Conservation (phyloP, 2,329 filamentous ascomycete species). For the Verticillium klebahnii region DNA sequence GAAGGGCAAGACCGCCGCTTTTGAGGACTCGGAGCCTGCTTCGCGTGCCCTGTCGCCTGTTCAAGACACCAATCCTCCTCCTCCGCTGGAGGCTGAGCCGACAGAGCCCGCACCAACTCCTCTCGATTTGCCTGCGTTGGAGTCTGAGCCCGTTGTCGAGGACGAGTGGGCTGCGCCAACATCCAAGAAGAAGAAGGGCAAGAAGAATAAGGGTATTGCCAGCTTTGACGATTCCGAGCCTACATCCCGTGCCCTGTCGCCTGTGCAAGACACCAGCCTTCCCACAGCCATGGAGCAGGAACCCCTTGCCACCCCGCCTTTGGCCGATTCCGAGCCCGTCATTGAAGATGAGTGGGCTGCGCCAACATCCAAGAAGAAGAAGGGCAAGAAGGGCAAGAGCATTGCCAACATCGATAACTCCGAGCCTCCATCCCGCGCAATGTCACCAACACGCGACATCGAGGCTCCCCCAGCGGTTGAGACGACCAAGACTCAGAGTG, state of each 20-base stretch:
- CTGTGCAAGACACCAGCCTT: neutral
- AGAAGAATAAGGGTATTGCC: neutral
- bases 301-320: neutral
- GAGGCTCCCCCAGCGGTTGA: neutral
- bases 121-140: neutral
- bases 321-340: neutral
- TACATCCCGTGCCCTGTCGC: neutral
- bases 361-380: conserved; percentile 22
- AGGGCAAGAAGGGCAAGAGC: conserved; percentile 3
- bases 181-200: conserved; percentile 22
- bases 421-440: neutral
- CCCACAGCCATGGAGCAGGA: neutral
- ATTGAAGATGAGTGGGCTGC: conserved; percentile 8
- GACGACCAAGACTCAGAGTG: neutral
- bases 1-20: neutral
- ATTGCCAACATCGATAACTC: neutral
- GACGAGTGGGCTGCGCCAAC: conserved; percentile 7
- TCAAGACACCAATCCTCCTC: neutral
- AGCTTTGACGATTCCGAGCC: neutral
- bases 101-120: neutral
- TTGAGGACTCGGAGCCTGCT: neutral
- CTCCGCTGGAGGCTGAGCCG: neutral
- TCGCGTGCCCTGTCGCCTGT: neutral
- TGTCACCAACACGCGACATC: neutral
- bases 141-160: conserved; percentile 1